phyloP scores from a whole-genome alignment of 805 yeast genomes.

The Phaffomyces antillensis region DNA sequence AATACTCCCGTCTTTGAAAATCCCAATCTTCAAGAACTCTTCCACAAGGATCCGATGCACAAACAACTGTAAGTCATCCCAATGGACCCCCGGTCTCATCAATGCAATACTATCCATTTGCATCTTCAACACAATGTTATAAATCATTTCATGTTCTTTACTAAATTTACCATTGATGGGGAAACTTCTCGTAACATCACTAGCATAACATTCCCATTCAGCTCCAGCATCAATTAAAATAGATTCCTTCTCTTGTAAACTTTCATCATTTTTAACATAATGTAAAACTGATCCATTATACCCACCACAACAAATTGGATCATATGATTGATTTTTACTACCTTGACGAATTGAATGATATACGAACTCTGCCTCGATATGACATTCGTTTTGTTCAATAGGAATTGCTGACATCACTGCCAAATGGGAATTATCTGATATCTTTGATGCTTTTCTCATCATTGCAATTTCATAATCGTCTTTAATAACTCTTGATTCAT shows the following conservation, averaged over 20 bases:
- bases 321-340: slow-evolving; percentile 81
- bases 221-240: slow-evolving; percentile 94
- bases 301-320: slow-evolving; percentile 94
- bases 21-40: slow-evolving; percentile 65
- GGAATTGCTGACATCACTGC: slow-evolving; percentile 93
- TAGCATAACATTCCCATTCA: slow-evolving; percentile 89
- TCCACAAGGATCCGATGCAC: slow-evolving; percentile 76
- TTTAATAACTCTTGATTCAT: slow-evolving; percentile 80
- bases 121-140: slow-evolving; percentile 76
- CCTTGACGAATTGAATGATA: slow-evolving; percentile 95
- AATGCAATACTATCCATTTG: slow-evolving; percentile 62
- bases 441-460: slow-evolving; percentile 72
- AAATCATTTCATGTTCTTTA: slow-evolving; percentile 76
- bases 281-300: slow-evolving; percentile 87
- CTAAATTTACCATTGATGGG: slow-evolving; percentile 90
- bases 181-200: slow-evolving; percentile 93
- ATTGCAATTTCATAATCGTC: slow-evolving; percentile 74
- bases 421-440: slow-evolving; percentile 81
- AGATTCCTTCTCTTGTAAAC: slow-evolving; percentile 49
- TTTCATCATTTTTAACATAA: slow-evolving; percentile 75
- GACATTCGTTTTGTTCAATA: slow-evolving; percentile 81
- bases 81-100: slow-evolving; percentile 73
- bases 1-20: slow-evolving; percentile 54
- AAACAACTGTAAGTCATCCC: slow-evolving; percentile 80
- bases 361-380: slow-evolving; percentile 90